Percentiles rank a stretch among this genome's conserved stretches.
These are phyloP conservation scores for Didymella glomerata DNA, from an alignment of 2,329 filamentous ascomycete genomes.

Conservation along the genomic window DNA sequence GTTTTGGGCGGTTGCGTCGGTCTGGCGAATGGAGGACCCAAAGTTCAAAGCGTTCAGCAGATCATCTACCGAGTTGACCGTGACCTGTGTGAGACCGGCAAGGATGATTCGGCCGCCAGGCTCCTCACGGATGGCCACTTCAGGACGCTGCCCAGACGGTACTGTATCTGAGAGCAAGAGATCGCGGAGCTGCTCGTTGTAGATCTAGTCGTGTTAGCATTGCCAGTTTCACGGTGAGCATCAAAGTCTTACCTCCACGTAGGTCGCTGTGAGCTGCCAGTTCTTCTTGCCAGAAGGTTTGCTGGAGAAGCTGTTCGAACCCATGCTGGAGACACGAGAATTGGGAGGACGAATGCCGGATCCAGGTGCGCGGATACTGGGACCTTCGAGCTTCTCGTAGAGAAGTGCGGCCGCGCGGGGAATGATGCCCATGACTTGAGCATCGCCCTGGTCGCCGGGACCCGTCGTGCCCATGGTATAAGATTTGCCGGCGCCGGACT, in stretches of 20 bases:
- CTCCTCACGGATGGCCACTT: constrained; percentile 93
- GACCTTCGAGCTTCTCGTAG: constrained; percentile 83
- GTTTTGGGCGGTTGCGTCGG: constrained; percentile 96
- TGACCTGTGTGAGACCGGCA: constrained; percentile 85
- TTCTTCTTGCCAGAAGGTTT: constrained; percentile 69
- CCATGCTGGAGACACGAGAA: constrained; percentile 74
- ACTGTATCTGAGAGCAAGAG: constrained; percentile 81
- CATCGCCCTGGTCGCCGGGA: constrained; percentile 75
- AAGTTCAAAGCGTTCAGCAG: constrained; percentile 88
- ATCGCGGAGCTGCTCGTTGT: constrained; percentile 95
- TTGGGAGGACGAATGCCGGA: constrained; percentile 76
- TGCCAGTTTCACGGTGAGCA: background rate
- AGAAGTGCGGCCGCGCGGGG: constrained; percentile 85
- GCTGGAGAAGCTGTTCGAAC: constrained; percentile 54
- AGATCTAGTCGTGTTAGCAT: constrained; percentile 69
- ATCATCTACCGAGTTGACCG: constrained; percentile 91
- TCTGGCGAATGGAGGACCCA: constrained; percentile 93
- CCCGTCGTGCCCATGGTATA: constrained; percentile 99
- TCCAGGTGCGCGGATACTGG: constrained; percentile 67
- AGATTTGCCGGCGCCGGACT: constrained; percentile 96
- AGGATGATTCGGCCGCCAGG: constrained; percentile 92
- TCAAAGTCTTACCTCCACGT: constrained; percentile 69
- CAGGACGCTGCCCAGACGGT: constrained; percentile 72
- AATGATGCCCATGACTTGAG: constrained; percentile 87
- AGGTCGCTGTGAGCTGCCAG: constrained; percentile 93